Conservation (phyloP, 305 asterid species). For the Fraxinus ornus region DNA sequence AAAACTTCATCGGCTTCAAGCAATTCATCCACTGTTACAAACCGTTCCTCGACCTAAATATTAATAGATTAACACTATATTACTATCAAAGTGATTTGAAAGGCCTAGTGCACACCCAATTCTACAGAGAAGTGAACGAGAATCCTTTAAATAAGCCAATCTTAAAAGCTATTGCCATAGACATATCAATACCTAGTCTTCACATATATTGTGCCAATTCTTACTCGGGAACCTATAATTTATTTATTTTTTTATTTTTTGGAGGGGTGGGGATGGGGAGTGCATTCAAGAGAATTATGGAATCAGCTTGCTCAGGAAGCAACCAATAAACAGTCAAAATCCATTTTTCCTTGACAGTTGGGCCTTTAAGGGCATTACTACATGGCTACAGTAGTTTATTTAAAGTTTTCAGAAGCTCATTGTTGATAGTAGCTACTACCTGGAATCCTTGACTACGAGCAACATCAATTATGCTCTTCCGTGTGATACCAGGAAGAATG, state of each 20-base stretch:
- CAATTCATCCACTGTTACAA: constrained; percentile 79
- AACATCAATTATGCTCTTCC: constrained; percentile 89
- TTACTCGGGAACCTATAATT: not conserved
- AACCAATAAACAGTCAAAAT: not conserved
- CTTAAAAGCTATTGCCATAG: not conserved
- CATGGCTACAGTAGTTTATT: not conserved
- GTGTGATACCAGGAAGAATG: constrained; percentile 90
- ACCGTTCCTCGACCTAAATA: constrained; percentile 78
- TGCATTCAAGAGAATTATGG: not conserved
- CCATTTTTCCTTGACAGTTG: not conserved
- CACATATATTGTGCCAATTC: not conserved
- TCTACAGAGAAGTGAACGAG: not conserved
- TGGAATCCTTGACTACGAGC: constrained; percentile 72
- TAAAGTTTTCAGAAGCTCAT: not conserved
- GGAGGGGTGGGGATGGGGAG: not conserved
- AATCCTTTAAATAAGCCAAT: not conserved
- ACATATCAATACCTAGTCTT: not conserved
- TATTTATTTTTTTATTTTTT: not conserved
- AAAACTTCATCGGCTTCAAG: constrained; percentile 95
- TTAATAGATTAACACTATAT: not conserved
- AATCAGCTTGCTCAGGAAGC: not conserved
- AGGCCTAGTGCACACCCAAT: not conserved
- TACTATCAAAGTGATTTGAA: not conserved
- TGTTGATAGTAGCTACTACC: constrained; percentile 37
- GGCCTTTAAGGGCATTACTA: not conserved